Percentiles rank a stretch among this genome's conserved stretches.
phyloP scores from a whole-genome alignment of 495 filamentous ascomycete species.

The Penicillium bovifimosum region DNA sequence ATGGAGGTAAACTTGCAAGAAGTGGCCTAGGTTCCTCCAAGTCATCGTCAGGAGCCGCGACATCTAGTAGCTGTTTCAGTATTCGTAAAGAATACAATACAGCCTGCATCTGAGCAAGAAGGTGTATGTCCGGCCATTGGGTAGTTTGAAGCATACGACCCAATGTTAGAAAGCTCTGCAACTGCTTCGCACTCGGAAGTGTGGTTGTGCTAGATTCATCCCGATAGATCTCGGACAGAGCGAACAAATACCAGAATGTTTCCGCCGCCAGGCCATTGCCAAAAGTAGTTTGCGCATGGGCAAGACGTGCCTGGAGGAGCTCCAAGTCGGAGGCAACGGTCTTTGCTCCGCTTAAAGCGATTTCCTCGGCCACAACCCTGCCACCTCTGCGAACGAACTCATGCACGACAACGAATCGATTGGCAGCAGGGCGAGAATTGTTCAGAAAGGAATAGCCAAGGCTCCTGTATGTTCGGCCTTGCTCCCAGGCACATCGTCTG shows the following conservation, averaged over 20 bases:
- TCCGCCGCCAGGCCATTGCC: neutral
- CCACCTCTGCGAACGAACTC: constrained; percentile 46
- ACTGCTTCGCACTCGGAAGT: constrained; percentile 6
- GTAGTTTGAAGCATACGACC: constrained; percentile 23
- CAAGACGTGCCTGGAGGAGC: constrained; percentile 14
- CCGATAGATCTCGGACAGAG: constrained; percentile 28
- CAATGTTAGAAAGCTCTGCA: constrained; percentile 21
- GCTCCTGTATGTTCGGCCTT: constrained; percentile 45
- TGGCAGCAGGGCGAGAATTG: constrained; percentile 18
- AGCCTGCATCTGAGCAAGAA: constrained; percentile 57
- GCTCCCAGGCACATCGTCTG: constrained; percentile 59
- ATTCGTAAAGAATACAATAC: constrained; percentile 63
- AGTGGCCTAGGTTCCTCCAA: constrained; percentile 1
- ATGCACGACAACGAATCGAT: constrained; percentile 23
- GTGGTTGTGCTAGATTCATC: constrained; percentile 2
- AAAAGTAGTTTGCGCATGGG: constrained; percentile 13
- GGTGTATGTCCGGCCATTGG: constrained; percentile 58
- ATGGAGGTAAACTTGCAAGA: constrained; percentile 27
- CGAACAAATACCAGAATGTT: constrained; percentile 35
- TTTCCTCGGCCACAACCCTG: constrained; percentile 29
- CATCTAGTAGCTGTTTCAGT: constrained; percentile 48
- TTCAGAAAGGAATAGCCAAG: constrained; percentile 58
- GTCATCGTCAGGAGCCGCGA: constrained; percentile 9
- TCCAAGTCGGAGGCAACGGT: constrained; percentile 12
- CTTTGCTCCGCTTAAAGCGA: constrained; percentile 19